Conservation (phyloP, 139 green algal genomes). For the Diplosphaera chodatii region DNA sequence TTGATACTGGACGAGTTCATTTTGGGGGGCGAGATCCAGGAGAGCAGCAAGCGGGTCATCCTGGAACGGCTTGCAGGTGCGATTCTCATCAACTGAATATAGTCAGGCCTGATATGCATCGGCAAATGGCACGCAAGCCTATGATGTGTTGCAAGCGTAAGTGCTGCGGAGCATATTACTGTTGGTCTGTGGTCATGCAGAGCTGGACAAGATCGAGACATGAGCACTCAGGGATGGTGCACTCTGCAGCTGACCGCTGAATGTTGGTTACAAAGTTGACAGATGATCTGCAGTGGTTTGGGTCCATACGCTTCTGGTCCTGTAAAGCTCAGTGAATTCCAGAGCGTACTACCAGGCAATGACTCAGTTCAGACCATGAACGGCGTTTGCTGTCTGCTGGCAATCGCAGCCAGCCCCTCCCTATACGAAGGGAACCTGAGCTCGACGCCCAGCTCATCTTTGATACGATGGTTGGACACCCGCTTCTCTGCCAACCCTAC, state of each 20-base stretch:
- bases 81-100: not conserved
- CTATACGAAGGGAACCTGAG: constrained; percentile 56
- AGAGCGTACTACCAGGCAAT: too few species aligned
- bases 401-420: constrained; percentile 54
- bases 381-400: not conserved
- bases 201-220: constrained; percentile 63
- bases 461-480: constrained; percentile 57
- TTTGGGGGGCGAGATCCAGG: constrained; percentile 92
- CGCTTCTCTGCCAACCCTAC: constrained; percentile 54
- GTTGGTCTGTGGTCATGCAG: not conserved
- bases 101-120: too few species aligned
- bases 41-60: constrained; percentile 97
- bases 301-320: too few species aligned
- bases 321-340: too few species aligned
- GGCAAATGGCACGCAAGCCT: too few species aligned
- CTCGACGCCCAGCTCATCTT: constrained; percentile 39
- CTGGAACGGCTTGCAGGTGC: constrained; percentile 62
- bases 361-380: constrained; percentile 6
- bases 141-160: too few species aligned
- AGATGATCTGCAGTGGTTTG: too few species aligned
- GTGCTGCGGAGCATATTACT: too few species aligned
- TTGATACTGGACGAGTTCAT: constrained; percentile 99
- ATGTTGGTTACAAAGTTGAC: too few species aligned
- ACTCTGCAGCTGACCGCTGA: too few species aligned
- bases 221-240: constrained; percentile 11